These are phyloP conservation scores for Starmerella vaccinii DNA, from an alignment of 805 yeast species.

Conservation along the genomic window DNA sequence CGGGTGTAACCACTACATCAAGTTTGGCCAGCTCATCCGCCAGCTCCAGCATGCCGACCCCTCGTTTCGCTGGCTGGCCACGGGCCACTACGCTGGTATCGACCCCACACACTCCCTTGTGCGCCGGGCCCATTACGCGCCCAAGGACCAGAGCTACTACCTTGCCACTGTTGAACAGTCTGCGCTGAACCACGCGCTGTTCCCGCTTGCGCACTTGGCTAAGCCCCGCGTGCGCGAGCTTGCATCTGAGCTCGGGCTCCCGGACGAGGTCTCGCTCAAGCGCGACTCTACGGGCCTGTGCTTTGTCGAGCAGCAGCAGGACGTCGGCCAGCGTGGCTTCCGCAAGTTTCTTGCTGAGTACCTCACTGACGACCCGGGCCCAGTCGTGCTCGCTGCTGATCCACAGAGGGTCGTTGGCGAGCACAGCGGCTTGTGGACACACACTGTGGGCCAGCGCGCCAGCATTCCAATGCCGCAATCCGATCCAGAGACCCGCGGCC, in stretches of 20 bases:
- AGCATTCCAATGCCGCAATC: slow-evolving; percentile 85
- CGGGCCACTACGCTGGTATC: slow-evolving; percentile 46
- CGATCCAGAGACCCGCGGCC: slow-evolving; percentile 59
- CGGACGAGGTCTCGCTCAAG: slow-evolving; percentile 56
- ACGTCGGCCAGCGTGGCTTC: slow-evolving; percentile 41
- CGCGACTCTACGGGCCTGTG: slow-evolving; percentile 94
- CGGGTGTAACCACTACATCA: slow-evolving; percentile 72
- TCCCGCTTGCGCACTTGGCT: slow-evolving; percentile 71
- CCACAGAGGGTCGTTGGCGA: slow-evolving; percentile 50
- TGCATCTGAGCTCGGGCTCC: slow-evolving; percentile 41
- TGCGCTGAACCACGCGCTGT: slow-evolving; percentile 42
- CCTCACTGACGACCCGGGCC: slow-evolving; percentile 62
- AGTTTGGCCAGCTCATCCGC: slow-evolving; percentile 69
- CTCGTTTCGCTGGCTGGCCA: slow-evolving; percentile 63
- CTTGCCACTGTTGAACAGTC: slow-evolving; percentile 52
- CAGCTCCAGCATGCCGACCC: slow-evolving; percentile 17
- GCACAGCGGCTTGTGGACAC: slow-evolving; percentile 86
- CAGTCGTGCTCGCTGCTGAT: slow-evolving; percentile 68
- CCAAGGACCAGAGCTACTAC: slow-evolving; percentile 87
- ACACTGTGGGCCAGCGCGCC: slow-evolving; percentile 84
- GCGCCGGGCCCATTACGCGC: slow-evolving; percentile 43
- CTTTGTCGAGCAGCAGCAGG: slow-evolving; percentile 54
- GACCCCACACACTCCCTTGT: slow-evolving; percentile 3
- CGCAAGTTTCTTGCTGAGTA: slow-evolving; percentile 65
- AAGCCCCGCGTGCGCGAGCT: slow-evolving; percentile 65